Conservation (phyloP, 176 grass and related monocot genomes). For the barley (Hordeum vulgare) region MorexV3_pseudomolecules_assembly NC_058519.1:33609541-33610040, state of each 20-base stretch:
- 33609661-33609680: conserved; percentile 45
- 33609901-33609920: not conserved
- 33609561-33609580: not conserved
- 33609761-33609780: not conserved
- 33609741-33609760: not conserved
- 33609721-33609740: not conserved
- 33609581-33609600: not conserved
- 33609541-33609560: not conserved
- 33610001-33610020: not conserved
- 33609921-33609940: conserved; percentile 6
- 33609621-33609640: not conserved
- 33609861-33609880: not conserved
- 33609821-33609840: not conserved
- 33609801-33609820: conserved; percentile 32
- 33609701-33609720: conserved; percentile 22
- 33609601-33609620: not conserved
- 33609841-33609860: not conserved
- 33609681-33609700: conserved; percentile 55
- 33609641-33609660: conserved; percentile 29
- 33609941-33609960: not conserved
- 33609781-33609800: conserved; percentile 12
- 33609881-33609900: not conserved
- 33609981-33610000: not conserved
- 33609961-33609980: not conserved
- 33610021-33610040: not conserved